Conservation (phyloP, 2,329 filamentous ascomycete genomes). For the Diaporthe eres region DNA sequence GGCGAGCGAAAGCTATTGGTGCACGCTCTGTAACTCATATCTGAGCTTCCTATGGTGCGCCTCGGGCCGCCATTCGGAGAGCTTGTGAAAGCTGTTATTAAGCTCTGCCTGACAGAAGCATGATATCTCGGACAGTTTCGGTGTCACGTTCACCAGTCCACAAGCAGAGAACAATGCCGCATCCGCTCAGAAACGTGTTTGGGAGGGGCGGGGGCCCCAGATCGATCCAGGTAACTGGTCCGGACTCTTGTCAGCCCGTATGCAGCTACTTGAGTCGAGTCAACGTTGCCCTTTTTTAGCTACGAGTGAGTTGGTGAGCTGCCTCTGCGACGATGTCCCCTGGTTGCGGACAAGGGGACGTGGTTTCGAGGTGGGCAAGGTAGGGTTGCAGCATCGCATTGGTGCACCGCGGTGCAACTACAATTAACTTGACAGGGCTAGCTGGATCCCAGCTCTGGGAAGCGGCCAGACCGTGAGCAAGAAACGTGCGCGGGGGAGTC, state of each 20-base stretch:
- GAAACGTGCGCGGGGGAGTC: constrained; percentile 4
- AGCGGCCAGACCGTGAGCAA: neutral
- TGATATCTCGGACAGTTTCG: neutral
- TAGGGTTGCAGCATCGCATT: constrained; percentile 27
- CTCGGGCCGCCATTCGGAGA: constrained; percentile 10
- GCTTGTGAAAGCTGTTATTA: neutral
- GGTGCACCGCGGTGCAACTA: neutral
- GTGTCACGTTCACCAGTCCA: neutral
- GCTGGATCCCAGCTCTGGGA: neutral
- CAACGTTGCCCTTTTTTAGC: constrained; percentile 11
- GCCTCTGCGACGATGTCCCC: neutral
- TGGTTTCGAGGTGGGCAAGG: constrained; percentile 1
- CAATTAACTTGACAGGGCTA: constrained; percentile 1
- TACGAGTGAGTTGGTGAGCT: constrained; percentile 10
- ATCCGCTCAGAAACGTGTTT: neutral
- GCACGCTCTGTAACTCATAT: neutral
- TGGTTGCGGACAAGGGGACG: constrained; percentile 11
- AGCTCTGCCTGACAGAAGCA: constrained; percentile 16
- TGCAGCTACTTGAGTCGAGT: constrained; percentile 27
- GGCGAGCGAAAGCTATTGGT: neutral
- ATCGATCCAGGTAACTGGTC: neutral
- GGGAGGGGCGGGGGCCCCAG: constrained; percentile 1
- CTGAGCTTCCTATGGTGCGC: constrained; percentile 9
- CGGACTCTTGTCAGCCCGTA: constrained; percentile 7
- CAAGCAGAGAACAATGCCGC: neutral